Percentiles rank a stretch among this genome's conserved stretches.
Conservation (phyloP, 2,329 filamentous ascomycete species). For the Pseudogymnoascus sp. region DNA sequence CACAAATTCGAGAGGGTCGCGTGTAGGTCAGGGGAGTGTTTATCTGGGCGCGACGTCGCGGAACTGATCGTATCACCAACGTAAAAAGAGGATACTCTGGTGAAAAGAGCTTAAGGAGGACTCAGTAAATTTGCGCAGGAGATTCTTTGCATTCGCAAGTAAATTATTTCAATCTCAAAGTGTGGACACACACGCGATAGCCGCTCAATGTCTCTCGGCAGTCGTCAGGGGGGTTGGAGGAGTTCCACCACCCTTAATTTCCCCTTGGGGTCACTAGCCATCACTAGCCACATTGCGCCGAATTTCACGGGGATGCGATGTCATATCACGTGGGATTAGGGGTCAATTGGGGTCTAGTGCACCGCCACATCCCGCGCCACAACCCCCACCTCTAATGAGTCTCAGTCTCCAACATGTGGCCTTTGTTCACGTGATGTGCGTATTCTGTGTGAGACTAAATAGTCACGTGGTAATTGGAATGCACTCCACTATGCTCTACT, state of each 20-base stretch:
- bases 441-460: too few species aligned
- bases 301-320: not conserved
- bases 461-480: not conserved
- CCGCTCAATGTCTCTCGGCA: constrained; percentile 8
- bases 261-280: constrained; percentile 1
- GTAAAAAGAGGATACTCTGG: not conserved
- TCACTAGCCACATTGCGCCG: constrained; percentile 1
- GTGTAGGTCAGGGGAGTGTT: not conserved
- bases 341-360: not conserved
- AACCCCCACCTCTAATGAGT: not conserved
- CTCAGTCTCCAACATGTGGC: not conserved
- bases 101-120: not conserved
- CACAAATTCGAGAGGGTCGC: constrained; percentile 5
- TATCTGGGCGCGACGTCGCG: not conserved
- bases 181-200: constrained; percentile 8
- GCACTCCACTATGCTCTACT: not conserved
- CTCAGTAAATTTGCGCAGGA: not conserved
- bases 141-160: not conserved
- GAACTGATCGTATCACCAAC: not conserved
- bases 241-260: constrained; percentile 8
- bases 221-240: not conserved
- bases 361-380: not conserved
- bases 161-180: constrained; percentile 8
- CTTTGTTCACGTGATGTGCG: not conserved
- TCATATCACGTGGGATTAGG: not conserved